Evolutionary conservation across 1,284 basidiomycete species (phyloP), one percentile per base, ranked within the genome.

Genomic region (Pseudozyma tsukubaensis): DNA sequence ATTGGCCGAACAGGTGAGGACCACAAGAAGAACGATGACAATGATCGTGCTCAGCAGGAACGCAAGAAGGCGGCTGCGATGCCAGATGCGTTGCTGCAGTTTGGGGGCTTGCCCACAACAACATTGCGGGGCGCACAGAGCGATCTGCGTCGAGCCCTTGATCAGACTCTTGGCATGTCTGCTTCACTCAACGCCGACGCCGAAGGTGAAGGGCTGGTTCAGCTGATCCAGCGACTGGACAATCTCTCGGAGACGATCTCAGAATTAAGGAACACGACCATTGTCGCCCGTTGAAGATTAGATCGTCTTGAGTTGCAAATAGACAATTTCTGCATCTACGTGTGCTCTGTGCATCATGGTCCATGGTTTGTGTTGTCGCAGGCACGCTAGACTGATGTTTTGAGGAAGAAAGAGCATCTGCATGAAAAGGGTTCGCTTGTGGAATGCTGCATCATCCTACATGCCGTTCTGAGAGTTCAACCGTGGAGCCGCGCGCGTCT

Each of bases 11-110:
- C 42, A 3, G 3, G 4, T 19, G n/a, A 14, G 18, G 47, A 49
- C 10, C 5, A 9, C 2, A 49, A 50, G 43, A 29, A 50, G 34
- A 14, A 50, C 13, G 32, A 44, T n/a, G 43, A 48, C 9, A 21
- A 45, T 12, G 44, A 21, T 45, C 16, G 16, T 24, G 8, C 29
- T 21, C 34, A 37, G 5, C 44, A 1, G 29, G 49, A 16, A 43
- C 24, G 13, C 39, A 18, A 39, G 43, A 34, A 34, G 24, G 36
- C 12, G 36, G 21, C 37, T 29, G 8, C 49, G 1, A 40, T 49
- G 36, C 67, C 72, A 3, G 50, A 66, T 32, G 63, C 78, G 3
- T 36, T 79, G 32, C 14, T 48, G 39, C 78, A 79, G 19, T 79
- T 78, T 34, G 72, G 70, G 9, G 76, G 70, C 0, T 52, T 79